Evolutionary conservation across 257 asterid genomes (phyloP).

Genomic region (Lycium ferocissimum): DNA sequence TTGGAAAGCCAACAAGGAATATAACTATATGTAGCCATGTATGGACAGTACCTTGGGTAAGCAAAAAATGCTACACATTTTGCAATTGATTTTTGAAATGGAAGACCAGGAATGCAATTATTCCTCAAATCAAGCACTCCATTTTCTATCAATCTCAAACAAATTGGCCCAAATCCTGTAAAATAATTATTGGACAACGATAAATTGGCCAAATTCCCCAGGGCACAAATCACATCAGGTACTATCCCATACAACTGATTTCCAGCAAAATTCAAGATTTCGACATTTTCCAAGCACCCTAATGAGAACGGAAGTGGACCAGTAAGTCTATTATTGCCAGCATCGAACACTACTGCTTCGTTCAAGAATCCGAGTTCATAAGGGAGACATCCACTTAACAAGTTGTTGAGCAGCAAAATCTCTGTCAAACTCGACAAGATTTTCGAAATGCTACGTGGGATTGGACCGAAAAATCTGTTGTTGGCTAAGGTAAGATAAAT

Average conservation of each 20-base stretch:
- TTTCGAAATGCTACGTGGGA: constrained; percentile 52
- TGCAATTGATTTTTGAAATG: constrained; percentile 56
- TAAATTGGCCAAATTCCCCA: constrained; percentile 54
- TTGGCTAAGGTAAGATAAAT: constrained; percentile 68
- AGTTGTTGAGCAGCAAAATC: constrained; percentile 60
- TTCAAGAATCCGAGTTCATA: constrained; percentile 62
- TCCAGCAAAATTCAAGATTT: constrained; percentile 63
- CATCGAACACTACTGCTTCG: constrained; percentile 60
- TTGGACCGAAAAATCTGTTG: constrained; percentile 72
- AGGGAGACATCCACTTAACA: constrained; percentile 66
- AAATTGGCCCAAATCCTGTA: constrained; percentile 55
- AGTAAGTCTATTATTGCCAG: constrained; percentile 57
- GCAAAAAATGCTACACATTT: constrained; percentile 63
- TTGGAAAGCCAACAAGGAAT: constrained; percentile 59
- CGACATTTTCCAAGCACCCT: constrained; percentile 62
- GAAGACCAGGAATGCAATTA: constrained; percentile 69
- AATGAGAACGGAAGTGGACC: constrained; percentile 66
- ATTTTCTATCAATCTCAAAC: constrained; percentile 52
- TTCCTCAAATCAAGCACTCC: constrained; percentile 67
- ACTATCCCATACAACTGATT: constrained; percentile 60
- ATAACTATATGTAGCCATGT: constrained; percentile 33
- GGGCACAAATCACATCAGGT: constrained; percentile 64
- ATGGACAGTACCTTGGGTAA: constrained; percentile 55
- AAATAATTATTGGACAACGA: constrained; percentile 70
- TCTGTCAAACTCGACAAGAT: constrained; percentile 49